Evolutionary conservation across 139 green algal genomes (phyloP).

Genomic region (Desmodesmus armatus): DNA sequence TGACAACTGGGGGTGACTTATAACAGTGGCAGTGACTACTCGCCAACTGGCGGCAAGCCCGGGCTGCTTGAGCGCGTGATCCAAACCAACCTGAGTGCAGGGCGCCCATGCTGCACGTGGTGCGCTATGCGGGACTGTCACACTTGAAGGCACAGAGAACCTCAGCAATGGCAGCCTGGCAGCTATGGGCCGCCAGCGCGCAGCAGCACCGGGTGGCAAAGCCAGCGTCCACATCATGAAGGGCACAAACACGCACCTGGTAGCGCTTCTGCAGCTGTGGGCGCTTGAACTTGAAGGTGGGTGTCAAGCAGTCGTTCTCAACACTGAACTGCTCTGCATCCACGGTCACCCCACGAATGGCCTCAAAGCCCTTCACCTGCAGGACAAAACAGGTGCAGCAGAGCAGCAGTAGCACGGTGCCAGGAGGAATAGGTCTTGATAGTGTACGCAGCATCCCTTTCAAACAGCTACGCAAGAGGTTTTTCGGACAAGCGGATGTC

Average conservation of each 20-base stretch:
- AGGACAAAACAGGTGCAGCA: too few relatives aligned
- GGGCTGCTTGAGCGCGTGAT: background rate
- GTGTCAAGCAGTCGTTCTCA: slow-evolving; percentile 85
- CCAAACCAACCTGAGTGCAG: background rate
- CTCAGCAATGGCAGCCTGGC: background rate
- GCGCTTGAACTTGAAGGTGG: slow-evolving; percentile 80
- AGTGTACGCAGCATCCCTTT: too few relatives aligned
- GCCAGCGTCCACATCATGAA: background rate
- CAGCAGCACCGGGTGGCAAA: too few relatives aligned
- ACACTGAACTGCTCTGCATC: slow-evolving; percentile 72
- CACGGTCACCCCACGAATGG: slow-evolving; percentile 67
- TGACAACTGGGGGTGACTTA: background rate
- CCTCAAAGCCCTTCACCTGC: slow-evolving; percentile 89
- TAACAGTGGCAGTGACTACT: background rate
- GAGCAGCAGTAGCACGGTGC: too few relatives aligned
- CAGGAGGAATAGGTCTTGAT: too few relatives aligned
- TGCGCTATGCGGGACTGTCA: background rate
- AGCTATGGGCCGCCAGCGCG: too few relatives aligned
- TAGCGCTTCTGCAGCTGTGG: slow-evolving; percentile 63
- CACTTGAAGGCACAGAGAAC: background rate
- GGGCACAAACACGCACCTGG: slow-evolving; percentile 40
- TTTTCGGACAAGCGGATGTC: too few relatives aligned
- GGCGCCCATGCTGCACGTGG: background rate
- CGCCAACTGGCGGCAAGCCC: background rate
- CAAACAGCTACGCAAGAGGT: too few relatives aligned